Conservation (phyloP, 148 eudicot genomes). For the Rhododendron griersonianum region DNA sequence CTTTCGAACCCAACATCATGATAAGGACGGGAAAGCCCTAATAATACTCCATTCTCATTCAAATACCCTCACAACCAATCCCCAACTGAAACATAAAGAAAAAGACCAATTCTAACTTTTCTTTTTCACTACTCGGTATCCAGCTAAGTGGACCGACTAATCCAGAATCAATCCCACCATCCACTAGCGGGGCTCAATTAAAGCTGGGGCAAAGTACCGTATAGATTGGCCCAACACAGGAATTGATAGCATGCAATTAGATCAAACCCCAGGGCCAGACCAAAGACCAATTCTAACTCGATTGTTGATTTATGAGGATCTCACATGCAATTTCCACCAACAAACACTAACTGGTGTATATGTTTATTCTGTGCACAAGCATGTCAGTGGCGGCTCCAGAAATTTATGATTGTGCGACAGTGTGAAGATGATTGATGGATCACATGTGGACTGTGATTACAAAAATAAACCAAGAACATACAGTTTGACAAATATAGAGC, state of each 20-base stretch:
- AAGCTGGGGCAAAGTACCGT: not conserved
- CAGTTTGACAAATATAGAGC: not conserved
- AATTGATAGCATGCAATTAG: not conserved
- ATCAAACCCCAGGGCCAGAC: not conserved
- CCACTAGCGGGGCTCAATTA: not conserved
- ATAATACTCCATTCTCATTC: not conserved
- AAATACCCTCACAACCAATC: not conserved
- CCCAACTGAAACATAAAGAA: not conserved
- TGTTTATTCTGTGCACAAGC: not conserved
- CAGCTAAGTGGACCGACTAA: not conserved
- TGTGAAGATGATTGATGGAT: constrained; percentile 1
- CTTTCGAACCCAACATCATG: not conserved
- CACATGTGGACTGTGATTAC: not conserved
- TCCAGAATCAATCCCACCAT: not conserved
- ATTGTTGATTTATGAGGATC: not conserved
- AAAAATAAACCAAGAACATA: not conserved
- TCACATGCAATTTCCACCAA: not conserved
- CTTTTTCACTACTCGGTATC: not conserved
- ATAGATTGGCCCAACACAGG: not conserved
- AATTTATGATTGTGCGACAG: not conserved
- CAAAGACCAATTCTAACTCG: not conserved
- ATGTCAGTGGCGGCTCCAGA: too few species aligned
- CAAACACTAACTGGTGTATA: not conserved
- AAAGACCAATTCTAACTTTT: not conserved
- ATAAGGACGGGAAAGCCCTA: not conserved